A percentile compares a stretch with the other conserved stretches of the same genome.
Conservation (phyloP, 2,329 filamentous ascomycete genomes). For the Aspergillus vadensis region DNA sequence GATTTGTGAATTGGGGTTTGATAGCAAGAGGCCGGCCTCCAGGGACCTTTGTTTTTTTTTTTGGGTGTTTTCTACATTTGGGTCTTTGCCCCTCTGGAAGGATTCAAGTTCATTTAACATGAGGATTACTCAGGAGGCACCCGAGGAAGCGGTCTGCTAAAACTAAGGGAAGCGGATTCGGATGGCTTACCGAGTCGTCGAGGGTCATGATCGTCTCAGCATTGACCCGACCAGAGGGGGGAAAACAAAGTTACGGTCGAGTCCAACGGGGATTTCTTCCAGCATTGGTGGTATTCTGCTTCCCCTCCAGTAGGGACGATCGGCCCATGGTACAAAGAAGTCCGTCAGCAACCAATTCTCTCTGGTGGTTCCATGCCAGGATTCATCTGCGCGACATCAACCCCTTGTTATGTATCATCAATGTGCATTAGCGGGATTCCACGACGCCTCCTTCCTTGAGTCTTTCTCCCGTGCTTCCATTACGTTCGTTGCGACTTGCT, state of each 20-base stretch:
- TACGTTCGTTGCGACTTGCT: slow-evolving; percentile 1
- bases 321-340: slow-evolving; percentile 4
- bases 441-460: slow-evolving; percentile 3
- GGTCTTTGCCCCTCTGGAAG: too few species aligned
- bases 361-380: slow-evolving; percentile 21
- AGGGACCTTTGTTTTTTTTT: too few species aligned
- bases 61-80: too few species aligned
- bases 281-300: too few species aligned
- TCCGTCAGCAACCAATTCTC: slow-evolving; percentile 5
- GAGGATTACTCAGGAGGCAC: not conserved
- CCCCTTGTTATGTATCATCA: slow-evolving; percentile 28
- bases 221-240: slow-evolving; percentile 13
- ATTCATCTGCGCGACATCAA: slow-evolving; percentile 35
- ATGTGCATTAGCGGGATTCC: slow-evolving; percentile 21
- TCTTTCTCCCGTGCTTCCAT: slow-evolving; percentile 7
- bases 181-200: slow-evolving; percentile 21
- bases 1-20: not conserved
- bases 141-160: slow-evolving; percentile 21
- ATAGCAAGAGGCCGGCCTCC: not conserved
- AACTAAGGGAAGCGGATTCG: slow-evolving; percentile 11
- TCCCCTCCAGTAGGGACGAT: too few species aligned
- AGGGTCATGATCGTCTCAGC: slow-evolving; percentile 19
- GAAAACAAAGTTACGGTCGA: not conserved
- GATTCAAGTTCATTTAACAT: too few species aligned
- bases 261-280: not conserved